phyloP scores from a whole-genome alignment of 257 asterid genomes.

The Primulina huaijiensis region DNA sequence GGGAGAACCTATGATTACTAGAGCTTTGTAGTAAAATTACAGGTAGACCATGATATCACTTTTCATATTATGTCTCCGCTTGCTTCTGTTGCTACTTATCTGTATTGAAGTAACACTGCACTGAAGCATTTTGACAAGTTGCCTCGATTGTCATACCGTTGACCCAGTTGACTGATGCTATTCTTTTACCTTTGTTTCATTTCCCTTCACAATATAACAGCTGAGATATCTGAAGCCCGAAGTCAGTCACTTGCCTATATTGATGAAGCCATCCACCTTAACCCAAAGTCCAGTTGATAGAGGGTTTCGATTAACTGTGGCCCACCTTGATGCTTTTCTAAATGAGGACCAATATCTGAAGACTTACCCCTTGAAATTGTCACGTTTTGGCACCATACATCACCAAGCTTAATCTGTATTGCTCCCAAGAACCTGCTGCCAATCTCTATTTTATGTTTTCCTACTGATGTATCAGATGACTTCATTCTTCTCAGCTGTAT shows the following conservation, averaged over 20 bases:
- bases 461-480: conserved; percentile 48
- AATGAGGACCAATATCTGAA: conserved; percentile 75
- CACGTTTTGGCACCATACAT: conserved; percentile 59
- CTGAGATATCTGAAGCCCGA: conserved; percentile 93
- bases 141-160: conserved; percentile 37
- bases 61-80: conserved; percentile 23
- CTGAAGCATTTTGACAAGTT: conserved; percentile 31
- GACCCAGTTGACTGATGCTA: conserved; percentile 66
- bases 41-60: conserved; percentile 65
- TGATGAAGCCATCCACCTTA: conserved; percentile 90
- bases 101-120: conserved; percentile 29
- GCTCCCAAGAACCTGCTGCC: conserved; percentile 77
- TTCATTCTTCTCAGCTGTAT: conserved; percentile 37
- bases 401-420: conserved; percentile 57
- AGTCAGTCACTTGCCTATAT: conserved; percentile 70
- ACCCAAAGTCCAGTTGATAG: conserved; percentile 93
- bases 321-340: conserved; percentile 81
- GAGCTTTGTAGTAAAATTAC: conserved; percentile 40
- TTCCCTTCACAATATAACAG: conserved; percentile 80
- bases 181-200: conserved; percentile 79
- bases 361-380: conserved; percentile 64
- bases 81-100: conserved; percentile 32
- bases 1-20: conserved; percentile 94
- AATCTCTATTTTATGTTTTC: conserved; percentile 41
- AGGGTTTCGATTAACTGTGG: conserved; percentile 65